These are phyloP conservation scores for Tolypocladium paradoxum DNA, from an alignment of 2,329 filamentous ascomycete species.

Conservation along the genomic window DNA sequence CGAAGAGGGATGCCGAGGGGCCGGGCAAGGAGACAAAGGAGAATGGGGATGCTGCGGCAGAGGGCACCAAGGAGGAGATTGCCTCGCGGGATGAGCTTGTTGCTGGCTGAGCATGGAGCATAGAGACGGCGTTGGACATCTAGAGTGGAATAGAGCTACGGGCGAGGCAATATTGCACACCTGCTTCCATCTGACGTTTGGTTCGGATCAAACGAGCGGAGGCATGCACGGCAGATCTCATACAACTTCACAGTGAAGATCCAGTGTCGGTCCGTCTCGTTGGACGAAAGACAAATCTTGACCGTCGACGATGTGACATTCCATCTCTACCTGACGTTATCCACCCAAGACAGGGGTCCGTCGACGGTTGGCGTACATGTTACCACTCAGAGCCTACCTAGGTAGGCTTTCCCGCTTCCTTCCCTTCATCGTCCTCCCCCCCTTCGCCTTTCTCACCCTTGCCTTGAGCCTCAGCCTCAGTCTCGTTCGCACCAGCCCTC, in stretches of 20 bases:
- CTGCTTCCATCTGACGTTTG: not conserved
- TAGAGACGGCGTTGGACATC: not conserved
- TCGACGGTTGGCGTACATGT: no score
- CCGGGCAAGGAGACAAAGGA: not conserved
- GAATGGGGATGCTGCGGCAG: not conserved
- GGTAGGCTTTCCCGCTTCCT: no score
- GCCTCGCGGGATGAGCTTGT: conserved; percentile 6
- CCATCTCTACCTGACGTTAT: no score
- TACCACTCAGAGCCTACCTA: no score
- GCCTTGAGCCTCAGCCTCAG: no score
- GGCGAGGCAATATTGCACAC: not conserved
- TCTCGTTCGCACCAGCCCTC: not conserved
- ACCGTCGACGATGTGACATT: no score
- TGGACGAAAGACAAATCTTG: no score
- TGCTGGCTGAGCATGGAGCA: conserved; percentile 2
- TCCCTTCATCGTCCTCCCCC: no score
- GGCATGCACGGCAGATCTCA: no score
- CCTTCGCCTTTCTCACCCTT: no score
- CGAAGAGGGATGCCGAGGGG: conserved; percentile 4
- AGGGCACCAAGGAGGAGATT: conserved; percentile 6
- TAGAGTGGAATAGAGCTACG: not conserved
- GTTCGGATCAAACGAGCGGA: not conserved
- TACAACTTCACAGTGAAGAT: no score
- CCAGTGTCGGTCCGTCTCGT: no score
- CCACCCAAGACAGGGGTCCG: not conserved